A percentile compares a stretch with the other conserved stretches of the same genome.
Evolutionary conservation across 2,329 filamentous ascomycete genomes (phyloP).

Genomic region (Amylocarpus encephaloides): DNA sequence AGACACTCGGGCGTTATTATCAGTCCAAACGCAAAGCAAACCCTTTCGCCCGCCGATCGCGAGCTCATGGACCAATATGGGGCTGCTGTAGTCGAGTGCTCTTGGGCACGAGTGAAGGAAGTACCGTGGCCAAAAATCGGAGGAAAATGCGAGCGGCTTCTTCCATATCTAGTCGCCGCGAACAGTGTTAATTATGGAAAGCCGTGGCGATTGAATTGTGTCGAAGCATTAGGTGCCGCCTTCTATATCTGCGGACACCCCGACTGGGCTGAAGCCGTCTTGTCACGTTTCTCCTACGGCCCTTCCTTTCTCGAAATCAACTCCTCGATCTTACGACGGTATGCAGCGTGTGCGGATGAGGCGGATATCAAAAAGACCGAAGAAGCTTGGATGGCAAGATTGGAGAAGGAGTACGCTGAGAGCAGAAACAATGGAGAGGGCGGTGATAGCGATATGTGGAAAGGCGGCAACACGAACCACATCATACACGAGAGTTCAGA

Average conservation of each 20-base stretch:
- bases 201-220: slow-evolving; percentile 92
- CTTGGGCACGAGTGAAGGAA: slow-evolving; percentile 88
- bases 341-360: slow-evolving; percentile 77
- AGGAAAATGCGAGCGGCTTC: slow-evolving; percentile 81
- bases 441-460: slow-evolving; percentile 71
- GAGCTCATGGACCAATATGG: slow-evolving; percentile 81
- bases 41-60: slow-evolving; percentile 76
- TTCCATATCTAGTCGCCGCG: slow-evolving; percentile 93
- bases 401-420: slow-evolving; percentile 84
- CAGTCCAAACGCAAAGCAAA: slow-evolving; percentile 84
- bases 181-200: slow-evolving; percentile 97
- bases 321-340: slow-evolving; percentile 69
- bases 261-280: slow-evolving; percentile 82
- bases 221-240: slow-evolving; percentile 85
- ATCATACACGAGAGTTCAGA: slow-evolving; percentile 47
- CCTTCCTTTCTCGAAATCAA: slow-evolving; percentile 89
- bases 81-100: slow-evolving; percentile 93
- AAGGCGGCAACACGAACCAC: slow-evolving; percentile 81
- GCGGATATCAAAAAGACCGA: slow-evolving; percentile 78
- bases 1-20: slow-evolving; percentile 89
- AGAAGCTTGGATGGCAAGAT: slow-evolving; percentile 78
- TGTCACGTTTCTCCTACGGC: slow-evolving; percentile 84
- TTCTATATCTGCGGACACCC: slow-evolving; percentile 88
- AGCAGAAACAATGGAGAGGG: slow-evolving; percentile 61
- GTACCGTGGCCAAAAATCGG: slow-evolving; percentile 88